Base-by-base conservation (phyloP, 768 basidiomycete species). In the Termitomyces heimii region DNA sequence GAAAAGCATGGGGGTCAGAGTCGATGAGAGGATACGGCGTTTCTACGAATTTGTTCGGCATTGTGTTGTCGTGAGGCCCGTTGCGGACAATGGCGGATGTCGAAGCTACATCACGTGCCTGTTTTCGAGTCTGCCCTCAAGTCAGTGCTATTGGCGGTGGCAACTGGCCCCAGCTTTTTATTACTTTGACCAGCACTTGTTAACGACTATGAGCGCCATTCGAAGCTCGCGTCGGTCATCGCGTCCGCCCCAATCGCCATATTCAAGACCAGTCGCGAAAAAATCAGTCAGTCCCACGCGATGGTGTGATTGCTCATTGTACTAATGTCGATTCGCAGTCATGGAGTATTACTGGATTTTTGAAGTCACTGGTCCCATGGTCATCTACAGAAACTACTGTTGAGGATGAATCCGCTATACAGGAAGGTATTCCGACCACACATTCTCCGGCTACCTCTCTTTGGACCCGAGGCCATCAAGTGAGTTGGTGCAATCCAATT, bases 11-110 rank as follows among this genome's bases (percentile, higher is more conserved):
- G 10, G 96, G 96, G 77, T 98, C 96, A 0, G 85, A 78, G 73
- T 98, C 96, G 74, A 98, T 90, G 72, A 96, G 86, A 48, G 94
- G 94, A 75, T 84, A 96, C 26, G 86, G 85, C 40, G 88, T 84
- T 66, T 75, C 68, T 54, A 78, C 70, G 57, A 76, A 68, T 68
- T 79, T 80, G 60, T 71, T 69, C 51, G 82, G 80, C 81, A 82
- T 81, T 60, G 70, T 53, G 51, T 43, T 52, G 61, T 54, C 54
- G 54, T 44, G 42, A 63, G 60, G 63, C 62, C 16, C 61, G 67
- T 67, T 57, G 62, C 64, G 69, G 68, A 67, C 65, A 66, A 68
- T 66, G 69, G 66, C 67, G 66, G 66, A 5, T 53, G 54, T 48
- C 34, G 20, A 39, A 16, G 20, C 34, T 28, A 18, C 31, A 29